These are phyloP conservation scores for Apiospora aurea DNA, from an alignment of 2,329 filamentous ascomycete genomes.

Conservation along the genomic window DNA sequence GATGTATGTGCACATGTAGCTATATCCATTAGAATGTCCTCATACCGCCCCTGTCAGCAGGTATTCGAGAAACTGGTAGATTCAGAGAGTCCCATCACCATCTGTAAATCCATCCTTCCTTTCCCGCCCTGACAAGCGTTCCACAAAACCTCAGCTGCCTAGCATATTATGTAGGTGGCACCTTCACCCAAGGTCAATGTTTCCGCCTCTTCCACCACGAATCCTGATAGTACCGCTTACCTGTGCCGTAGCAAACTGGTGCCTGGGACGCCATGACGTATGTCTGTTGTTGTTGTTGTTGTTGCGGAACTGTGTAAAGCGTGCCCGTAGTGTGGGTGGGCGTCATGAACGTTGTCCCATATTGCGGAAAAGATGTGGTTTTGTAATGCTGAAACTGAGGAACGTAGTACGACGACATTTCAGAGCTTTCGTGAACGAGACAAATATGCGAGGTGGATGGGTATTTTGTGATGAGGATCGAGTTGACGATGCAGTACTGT, in stretches of 20 bases:
- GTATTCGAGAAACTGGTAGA: too few relatives aligned
- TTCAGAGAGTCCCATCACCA: too few relatives aligned
- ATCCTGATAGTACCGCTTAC: conserved; percentile 14
- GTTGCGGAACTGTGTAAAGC: background rate
- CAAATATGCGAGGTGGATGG: too few relatives aligned
- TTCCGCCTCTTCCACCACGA: background rate
- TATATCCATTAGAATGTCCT: too few relatives aligned
- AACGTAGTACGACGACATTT: background rate
- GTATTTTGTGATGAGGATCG: background rate
- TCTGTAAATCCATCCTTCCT: too few relatives aligned
- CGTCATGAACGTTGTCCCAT: background rate
- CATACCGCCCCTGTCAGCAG: too few relatives aligned
- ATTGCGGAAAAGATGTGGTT: background rate
- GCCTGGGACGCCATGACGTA: background rate
- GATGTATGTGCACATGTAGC: too few relatives aligned
- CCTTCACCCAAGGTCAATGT: background rate
- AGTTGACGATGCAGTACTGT: background rate
- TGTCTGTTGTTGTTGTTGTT: background rate
- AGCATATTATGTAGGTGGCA: background rate
- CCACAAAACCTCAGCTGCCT: background rate
- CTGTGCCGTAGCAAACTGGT: background rate
- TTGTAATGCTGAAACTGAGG: background rate
- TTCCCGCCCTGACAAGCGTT: too few relatives aligned
- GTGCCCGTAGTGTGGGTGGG: background rate
- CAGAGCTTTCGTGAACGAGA: background rate